Evolutionary conservation across 164 flowering plant genomes (phyloP).

Genomic region (Tinospora cordifolia): DNA sequence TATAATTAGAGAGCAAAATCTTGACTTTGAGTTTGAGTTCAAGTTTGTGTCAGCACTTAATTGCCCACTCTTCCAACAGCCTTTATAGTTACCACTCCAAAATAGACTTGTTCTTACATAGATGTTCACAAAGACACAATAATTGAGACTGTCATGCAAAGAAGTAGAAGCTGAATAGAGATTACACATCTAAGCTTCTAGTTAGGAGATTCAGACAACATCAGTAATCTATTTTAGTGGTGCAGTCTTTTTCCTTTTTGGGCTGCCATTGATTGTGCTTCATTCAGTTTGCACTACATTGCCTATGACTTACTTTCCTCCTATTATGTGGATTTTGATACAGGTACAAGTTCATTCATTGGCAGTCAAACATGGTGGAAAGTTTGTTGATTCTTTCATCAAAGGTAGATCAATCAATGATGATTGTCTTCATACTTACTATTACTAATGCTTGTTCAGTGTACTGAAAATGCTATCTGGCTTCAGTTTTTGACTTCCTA

Average conservation of each 20-base stretch:
- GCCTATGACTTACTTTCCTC: background rate
- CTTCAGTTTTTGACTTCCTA: slow-evolving; percentile 68
- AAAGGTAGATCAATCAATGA: slow-evolving; percentile 40
- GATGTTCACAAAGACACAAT: too few species aligned
- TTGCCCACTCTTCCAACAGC: too few species aligned
- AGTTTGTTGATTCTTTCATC: slow-evolving; percentile 66
- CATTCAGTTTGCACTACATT: background rate
- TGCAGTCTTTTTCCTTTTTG: background rate
- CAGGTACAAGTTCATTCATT: slow-evolving; percentile 64
- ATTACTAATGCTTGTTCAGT: background rate
- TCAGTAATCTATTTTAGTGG: too few species aligned
- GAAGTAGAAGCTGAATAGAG: too few species aligned
- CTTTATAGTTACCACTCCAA: too few species aligned
- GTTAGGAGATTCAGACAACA: too few species aligned
- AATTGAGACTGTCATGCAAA: too few species aligned
- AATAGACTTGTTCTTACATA: too few species aligned
- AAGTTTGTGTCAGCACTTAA: too few species aligned
- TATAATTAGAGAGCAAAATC: too few species aligned
- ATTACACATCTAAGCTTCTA: too few species aligned
- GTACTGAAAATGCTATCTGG: slow-evolving; percentile 20
- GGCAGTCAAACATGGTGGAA: slow-evolving; percentile 82
- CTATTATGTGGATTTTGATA: slow-evolving; percentile 1
- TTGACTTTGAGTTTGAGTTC: too few species aligned
- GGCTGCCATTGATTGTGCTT: background rate
- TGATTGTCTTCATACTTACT: slow-evolving; percentile 1